Evolutionary conservation across 2,329 filamentous ascomycete species (phyloP), one percentile per base, ranked within the genome.

Genomic region (Aspergillus spinulosporus): DNA sequence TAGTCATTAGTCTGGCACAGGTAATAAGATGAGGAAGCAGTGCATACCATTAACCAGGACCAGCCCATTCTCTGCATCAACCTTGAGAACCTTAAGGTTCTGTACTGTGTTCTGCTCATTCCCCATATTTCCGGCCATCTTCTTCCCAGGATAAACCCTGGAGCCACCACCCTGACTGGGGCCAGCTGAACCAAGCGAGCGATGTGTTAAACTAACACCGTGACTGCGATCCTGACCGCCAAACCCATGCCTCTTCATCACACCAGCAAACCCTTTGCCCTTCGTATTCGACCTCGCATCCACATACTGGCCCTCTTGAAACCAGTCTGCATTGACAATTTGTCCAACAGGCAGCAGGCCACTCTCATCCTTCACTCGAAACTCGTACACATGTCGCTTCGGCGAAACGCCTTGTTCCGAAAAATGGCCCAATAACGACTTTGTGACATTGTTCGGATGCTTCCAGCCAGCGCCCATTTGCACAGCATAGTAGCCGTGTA

Each of bases 51-150:
- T 90, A 62, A 99, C 87, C 52, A 97, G 85, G 56, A 99, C 85
- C 66, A 96, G 85, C 15, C 94, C 94, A 68, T 92, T 88, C 73
- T 89, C 88, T 65, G 87, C 83, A 76, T 97, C 92, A 34, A 96
- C 88, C 80, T 91, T 88, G 72, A 99, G 78, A 52, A 99, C 86
- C 76, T 88, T 89, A 66, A 97, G 78, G 76, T 96, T 97, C 82
- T 97, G 92, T 56, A 94, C 83, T 47, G 94, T 99, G 54, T 92
- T 89, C 64, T 85, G 86, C 74, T 96, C 84, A 63, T 88, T 89
- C 62, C 94, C 94, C 94, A 99, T 97, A 58, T 90, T 86, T 54
- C 94, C 94, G 3, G 94, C 86, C 94, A 99, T 99, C 78, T 92
- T 94, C 85, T 99, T 99, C 59, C 94, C 94, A 0, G 94, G 94